phyloP scores from a whole-genome alignment of 1,284 basidiomycete species.

The Pholiota adiposa region DNA sequence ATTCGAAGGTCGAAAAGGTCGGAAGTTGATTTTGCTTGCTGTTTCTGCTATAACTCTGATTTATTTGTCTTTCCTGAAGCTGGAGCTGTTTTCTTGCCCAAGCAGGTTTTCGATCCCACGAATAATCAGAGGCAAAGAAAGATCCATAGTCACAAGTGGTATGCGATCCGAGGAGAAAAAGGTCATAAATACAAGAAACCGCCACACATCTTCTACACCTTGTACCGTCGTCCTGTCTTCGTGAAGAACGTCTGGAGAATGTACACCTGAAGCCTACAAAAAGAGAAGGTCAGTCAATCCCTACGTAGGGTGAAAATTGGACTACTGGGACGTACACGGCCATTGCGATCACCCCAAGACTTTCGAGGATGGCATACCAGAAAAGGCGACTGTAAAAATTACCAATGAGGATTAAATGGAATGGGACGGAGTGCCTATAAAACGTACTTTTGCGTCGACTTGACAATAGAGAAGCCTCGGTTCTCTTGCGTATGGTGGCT shows the following conservation, averaged over 20 bases:
- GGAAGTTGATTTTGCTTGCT: too few relatives aligned
- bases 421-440: background rate
- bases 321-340: constrained; percentile 70
- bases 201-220: constrained; percentile 55
- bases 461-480: constrained; percentile 79
- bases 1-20: too few relatives aligned
- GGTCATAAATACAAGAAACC: constrained; percentile 21
- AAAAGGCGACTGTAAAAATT: constrained; percentile 69
- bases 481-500: constrained; percentile 86
- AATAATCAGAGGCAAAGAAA: background rate
- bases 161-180: background rate
- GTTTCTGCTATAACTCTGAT: too few relatives aligned
- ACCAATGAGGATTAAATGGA: background rate
- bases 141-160: background rate
- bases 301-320: too few relatives aligned
- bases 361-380: constrained; percentile 88
- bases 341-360: constrained; percentile 79
- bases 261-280: constrained; percentile 80
- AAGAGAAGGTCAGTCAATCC: constrained; percentile 9
- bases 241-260: constrained; percentile 94
- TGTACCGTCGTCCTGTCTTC: constrained; percentile 82
- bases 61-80: too few relatives aligned
- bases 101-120: background rate
- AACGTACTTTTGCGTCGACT: constrained; percentile 75
- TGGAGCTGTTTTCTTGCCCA: too few relatives aligned